Evolutionary conservation across 768 basidiomycete genomes (phyloP), one percentile per base, ranked within the genome.

Genomic region (Kwoniella europaea): DNA sequence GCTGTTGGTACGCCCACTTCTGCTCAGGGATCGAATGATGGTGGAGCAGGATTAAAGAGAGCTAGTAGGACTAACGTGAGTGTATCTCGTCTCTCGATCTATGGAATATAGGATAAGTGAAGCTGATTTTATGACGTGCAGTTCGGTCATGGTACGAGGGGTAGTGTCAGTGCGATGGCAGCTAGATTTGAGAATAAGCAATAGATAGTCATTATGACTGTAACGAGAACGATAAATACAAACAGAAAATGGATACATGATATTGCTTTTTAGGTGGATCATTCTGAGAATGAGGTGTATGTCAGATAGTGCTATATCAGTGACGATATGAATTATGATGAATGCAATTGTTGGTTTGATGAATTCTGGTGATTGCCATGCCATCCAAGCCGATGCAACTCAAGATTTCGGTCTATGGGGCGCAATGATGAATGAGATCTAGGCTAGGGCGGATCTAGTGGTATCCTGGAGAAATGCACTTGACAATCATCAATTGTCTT

Each of bases 161-260:
- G 72, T 7, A 76, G 74, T 27, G 76, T 78, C 9, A 73, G 74
- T 62, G 63, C 65, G 9, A 70, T 70, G 53, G 69, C 71, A 13
- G 76, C 76, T 9, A 52, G 71, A 44, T 76, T 78, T 27, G 76
- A 78, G 58, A 71, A 71, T 5, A 61, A 61, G 59, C 59, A 61
- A 44, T 61, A 43, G 27, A 18, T 50, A 35, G 6, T 35, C 6
- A 35, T 35, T 35, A 35, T 6, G 6, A 35, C 35, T 7, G 35
- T 35, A 35, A 35, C 4, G 35, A 35, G 35, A 35, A 35, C 35
- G 35, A 35, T 35, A 35, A 35, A 35, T 35, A 9, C n/a, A 35
- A 35, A 35, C 6, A 35, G 35, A 7, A 35, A 35, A 35, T 35
- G 35, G 35, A 35, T 9, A 35, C 35, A 35, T 35, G 35, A 35